Evolutionary conservation across 2,329 filamentous ascomycete genomes (phyloP), one percentile per base, ranked within the genome.

Genomic region (Escovopsis sp.): DNA sequence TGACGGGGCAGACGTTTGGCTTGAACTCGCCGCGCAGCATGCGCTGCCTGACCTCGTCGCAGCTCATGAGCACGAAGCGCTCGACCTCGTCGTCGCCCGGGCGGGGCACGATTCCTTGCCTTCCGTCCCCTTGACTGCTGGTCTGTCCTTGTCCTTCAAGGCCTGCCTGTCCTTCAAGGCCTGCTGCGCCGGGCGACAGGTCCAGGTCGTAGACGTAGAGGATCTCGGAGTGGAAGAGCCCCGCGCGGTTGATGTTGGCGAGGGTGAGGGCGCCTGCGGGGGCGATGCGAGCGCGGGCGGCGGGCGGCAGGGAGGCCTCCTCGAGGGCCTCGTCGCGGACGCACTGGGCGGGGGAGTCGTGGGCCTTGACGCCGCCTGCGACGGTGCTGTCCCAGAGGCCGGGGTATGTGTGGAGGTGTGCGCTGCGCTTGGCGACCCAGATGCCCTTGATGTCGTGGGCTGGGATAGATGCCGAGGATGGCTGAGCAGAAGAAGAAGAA

Each of bases 81-180:
- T 84, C 77, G 1, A 93, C 85, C 62, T 94, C 86, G 26, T 79
- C 77, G 55, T 93, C 86, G 10, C 75, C 70, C 0, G 85, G 84
- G 48, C 69, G 72, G 0, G 79, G 82, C 28, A 75, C 8, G 28
- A 30, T 10, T 30, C 10, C 28, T 30, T 10, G 28, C 28, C 28
- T 30, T 10, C 6, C 6, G 6, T 30, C 28, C 10, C 6, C 28
- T 15, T 15, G 15, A 15, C 15, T 15, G 15, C 15, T 15, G 28
- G 28, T 6, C 28, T 10, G 28, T 30, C 28, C 28, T 30, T 6
- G 28, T 30, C 28, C 6, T 30, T 30, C 6, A 15, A 9, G 28
- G 28, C 11, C 28, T 32, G 28, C 8, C 26, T 6, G 28, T 30
- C 28, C 6, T 30, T 30, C 6, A 15, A 9, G 28, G 28, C 11